These are phyloP conservation scores for Dryas integrifolia DNA, from an alignment of 331 rosid species.

Conservation along the genomic window DNA sequence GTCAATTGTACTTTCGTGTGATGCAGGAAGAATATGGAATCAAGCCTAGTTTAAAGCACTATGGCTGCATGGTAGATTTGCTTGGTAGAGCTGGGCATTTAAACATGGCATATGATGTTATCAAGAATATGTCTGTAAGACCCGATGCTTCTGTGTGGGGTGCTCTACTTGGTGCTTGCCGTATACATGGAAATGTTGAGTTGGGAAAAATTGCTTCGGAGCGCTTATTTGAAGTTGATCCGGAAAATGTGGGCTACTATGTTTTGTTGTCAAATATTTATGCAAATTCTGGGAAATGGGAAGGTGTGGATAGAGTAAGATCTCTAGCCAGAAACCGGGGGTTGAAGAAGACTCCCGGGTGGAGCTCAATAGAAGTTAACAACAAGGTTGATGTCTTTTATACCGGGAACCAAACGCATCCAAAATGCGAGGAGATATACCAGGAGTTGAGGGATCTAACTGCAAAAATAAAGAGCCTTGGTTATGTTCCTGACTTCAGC, in stretches of 20 bases:
- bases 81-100: conserved; percentile 47
- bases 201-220: conserved; percentile 41
- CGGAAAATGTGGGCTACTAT: conserved; percentile 40
- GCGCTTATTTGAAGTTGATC: conserved; percentile 37
- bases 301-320: conserved; percentile 43
- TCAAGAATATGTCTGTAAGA: conserved; percentile 38
- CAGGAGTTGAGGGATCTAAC: conserved; percentile 30
- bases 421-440: conserved; percentile 43
- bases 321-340: conserved; percentile 33
- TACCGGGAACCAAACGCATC: conserved; percentile 43
- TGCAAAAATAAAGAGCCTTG: conserved; percentile 46
- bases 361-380: conserved; percentile 49
- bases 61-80: conserved; percentile 52
- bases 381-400: conserved; percentile 38
- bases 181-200: conserved; percentile 39
- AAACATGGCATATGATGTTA: conserved; percentile 33
- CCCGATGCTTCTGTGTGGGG: conserved; percentile 50
- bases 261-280: conserved; percentile 46
- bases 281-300: conserved; percentile 45
- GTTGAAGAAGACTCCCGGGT: conserved; percentile 45
- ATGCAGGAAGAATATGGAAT: conserved; percentile 45
- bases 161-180: conserved; percentile 54
- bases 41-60: conserved; percentile 40
- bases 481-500: conserved; percentile 39
- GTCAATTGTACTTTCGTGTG: conserved; percentile 34